Evolutionary conservation across 768 basidiomycete species (phyloP).

Genomic region (Tubosaeta sp.): DNA sequence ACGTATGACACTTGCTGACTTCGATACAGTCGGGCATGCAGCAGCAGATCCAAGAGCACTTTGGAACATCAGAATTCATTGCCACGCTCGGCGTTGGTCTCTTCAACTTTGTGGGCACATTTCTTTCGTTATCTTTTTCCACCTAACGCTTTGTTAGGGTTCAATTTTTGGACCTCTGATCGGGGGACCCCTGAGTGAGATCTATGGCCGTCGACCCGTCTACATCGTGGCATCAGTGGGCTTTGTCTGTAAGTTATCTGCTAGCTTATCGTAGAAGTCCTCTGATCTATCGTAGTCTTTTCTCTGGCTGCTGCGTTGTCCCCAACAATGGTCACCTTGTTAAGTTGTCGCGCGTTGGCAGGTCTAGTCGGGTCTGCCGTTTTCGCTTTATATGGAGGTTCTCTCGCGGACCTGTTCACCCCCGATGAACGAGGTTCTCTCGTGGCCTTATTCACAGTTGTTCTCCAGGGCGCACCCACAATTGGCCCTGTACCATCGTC

Average conservation of each 20-base stretch:
- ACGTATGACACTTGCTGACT: no score
- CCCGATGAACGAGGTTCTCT: constrained; percentile 27
- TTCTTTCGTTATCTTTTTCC: background rate
- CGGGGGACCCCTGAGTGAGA: constrained; percentile 22
- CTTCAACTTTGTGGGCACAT: constrained; percentile 27
- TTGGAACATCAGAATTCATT: constrained; percentile 14
- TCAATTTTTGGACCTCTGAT: constrained; percentile 24
- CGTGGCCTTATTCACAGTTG: constrained; percentile 26
- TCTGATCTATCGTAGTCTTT: constrained; percentile 16
- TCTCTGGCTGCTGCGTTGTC: constrained; percentile 22
- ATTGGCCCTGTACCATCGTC: constrained; percentile 28
- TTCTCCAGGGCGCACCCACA: constrained; percentile 28
- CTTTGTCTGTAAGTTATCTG: background rate
- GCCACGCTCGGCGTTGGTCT: constrained; percentile 25
- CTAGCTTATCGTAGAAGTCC: background rate
- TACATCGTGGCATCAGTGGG: constrained; percentile 21
- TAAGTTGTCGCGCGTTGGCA: constrained; percentile 18
- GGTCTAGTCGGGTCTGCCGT: constrained; percentile 24
- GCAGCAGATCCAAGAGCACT: constrained; percentile 24
- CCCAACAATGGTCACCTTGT: constrained; percentile 17
- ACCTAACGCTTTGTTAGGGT: constrained; percentile 10
- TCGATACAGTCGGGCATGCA: constrained; percentile 24
- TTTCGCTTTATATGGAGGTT: constrained; percentile 28
- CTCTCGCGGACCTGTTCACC: constrained; percentile 27
- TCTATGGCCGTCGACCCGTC: constrained; percentile 23